phyloP scores from a whole-genome alignment of 2,329 filamentous ascomycete species.

The Talaromyces sp. region DNA sequence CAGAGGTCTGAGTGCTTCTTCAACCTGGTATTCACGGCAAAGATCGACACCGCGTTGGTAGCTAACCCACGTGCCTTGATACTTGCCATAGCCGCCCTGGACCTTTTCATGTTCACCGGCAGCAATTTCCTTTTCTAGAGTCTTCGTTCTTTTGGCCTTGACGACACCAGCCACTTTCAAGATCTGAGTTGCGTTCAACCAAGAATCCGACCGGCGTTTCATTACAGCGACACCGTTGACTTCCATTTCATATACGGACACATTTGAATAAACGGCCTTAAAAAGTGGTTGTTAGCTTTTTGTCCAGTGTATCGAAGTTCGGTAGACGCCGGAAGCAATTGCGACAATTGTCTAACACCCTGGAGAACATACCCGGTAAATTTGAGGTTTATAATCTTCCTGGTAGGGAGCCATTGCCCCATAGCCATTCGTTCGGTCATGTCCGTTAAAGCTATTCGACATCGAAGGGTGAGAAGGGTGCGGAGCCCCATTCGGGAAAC shows the following conservation, averaged over 20 bases:
- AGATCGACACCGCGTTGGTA: conserved; percentile 90
- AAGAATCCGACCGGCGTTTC: conserved; percentile 89
- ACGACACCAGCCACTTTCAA: conserved; percentile 95
- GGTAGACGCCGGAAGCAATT: not conserved
- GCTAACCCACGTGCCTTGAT: conserved; percentile 97
- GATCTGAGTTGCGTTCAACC: conserved; percentile 97
- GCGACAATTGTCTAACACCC: conserved; percentile 4
- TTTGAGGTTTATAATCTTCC: conserved; percentile 41
- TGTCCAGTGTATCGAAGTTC: not conserved
- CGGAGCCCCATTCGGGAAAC: conserved; percentile 34
- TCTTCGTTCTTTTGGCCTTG: conserved; percentile 96
- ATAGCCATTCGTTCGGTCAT: conserved; percentile 39
- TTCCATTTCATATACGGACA: conserved; percentile 98
- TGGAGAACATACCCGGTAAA: conserved; percentile 40
- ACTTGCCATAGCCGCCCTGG: conserved; percentile 96
- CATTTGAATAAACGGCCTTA: conserved; percentile 85
- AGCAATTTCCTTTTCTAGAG: conserved; percentile 94
- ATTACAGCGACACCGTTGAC: conserved; percentile 90
- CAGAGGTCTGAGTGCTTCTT: conserved; percentile 44
- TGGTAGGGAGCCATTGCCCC: conserved; percentile 33
- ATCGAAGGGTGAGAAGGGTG: conserved; percentile 23
- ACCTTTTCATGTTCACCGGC: conserved; percentile 97
- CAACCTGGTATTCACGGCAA: conserved; percentile 65
- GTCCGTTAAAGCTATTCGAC: conserved; percentile 34
- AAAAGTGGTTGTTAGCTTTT: not conserved